phyloP scores from a whole-genome alignment of 495 filamentous ascomycete genomes.

The Schizothecium vesticola region DNA sequence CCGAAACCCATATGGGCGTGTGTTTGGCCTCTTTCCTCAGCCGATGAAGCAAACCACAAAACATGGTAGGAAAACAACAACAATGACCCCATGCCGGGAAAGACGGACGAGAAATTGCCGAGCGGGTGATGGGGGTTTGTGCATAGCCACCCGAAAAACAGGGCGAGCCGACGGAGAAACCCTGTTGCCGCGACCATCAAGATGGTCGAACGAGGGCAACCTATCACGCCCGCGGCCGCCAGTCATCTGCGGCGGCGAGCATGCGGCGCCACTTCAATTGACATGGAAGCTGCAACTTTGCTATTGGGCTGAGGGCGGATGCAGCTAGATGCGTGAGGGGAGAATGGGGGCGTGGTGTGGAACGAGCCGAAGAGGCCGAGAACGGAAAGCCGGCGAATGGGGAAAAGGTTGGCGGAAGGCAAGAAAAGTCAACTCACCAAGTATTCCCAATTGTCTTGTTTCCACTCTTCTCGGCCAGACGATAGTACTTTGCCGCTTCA shows the following conservation, averaged over 20 bases:
- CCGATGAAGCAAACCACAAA: background rate
- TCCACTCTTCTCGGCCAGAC: constrained; percentile 82
- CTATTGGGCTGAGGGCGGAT: constrained; percentile 2
- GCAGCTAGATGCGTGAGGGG: background rate
- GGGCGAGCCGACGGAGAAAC: constrained; percentile 9
- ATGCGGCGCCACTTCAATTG: constrained; percentile 10
- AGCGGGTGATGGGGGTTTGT: background rate
- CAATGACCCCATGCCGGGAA: background rate
- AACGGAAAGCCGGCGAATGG: background rate
- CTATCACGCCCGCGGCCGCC: constrained; percentile 10
- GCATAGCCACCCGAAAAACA: constrained; percentile 8
- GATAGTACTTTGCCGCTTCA: constrained; percentile 86
- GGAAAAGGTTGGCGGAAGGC: constrained; percentile 13
- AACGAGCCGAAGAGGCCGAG: constrained; percentile 1
- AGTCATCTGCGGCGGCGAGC: constrained; percentile 19
- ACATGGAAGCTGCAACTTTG: background rate
- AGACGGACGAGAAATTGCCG: background rate
- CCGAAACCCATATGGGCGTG: background rate
- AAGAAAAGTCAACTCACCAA: constrained; percentile 59
- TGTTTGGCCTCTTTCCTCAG: background rate
- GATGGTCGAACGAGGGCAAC: background rate
- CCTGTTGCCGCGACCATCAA: constrained; percentile 4
- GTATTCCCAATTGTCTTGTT: constrained; percentile 89
- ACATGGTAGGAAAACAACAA: background rate
- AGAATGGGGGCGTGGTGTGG: background rate